Conservation (phyloP, 2,329 filamentous ascomycete genomes). For the Cercospora zeina region DNA sequence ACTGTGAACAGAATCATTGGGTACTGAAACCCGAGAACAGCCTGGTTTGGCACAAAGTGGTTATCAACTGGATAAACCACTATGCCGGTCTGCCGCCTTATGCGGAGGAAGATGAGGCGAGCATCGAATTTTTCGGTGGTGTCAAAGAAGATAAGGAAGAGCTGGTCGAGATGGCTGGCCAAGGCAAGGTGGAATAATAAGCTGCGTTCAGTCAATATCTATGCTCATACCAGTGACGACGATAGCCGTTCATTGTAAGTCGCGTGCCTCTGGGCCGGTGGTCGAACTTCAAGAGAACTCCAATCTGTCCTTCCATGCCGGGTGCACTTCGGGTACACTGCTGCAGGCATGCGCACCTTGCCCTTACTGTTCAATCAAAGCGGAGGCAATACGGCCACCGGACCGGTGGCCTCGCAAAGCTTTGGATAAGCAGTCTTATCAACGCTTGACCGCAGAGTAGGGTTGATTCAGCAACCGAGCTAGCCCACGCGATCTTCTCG, state of each 20-base stretch:
- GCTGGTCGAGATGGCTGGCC: slow-evolving; percentile 29
- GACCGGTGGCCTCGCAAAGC: slow-evolving; percentile 4
- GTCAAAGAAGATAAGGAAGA: slow-evolving; percentile 32
- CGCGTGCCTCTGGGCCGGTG: slow-evolving; percentile 9
- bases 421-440: slow-evolving; percentile 11
- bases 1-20: slow-evolving; percentile 60
- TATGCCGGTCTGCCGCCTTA: slow-evolving; percentile 56
- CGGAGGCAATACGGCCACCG: slow-evolving; percentile 7
- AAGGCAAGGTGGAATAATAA: slow-evolving; percentile 30
- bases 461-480: background rate
- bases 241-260: background rate
- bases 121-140: slow-evolving; percentile 37
- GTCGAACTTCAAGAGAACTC: background rate
- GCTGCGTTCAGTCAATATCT: background rate
- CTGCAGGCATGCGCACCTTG: background rate
- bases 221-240: background rate
- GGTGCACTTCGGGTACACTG: background rate
- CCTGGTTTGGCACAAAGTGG: slow-evolving; percentile 83
- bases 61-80: slow-evolving; percentile 72
- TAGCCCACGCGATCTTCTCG: background rate
- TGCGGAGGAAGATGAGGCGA: slow-evolving; percentile 39
- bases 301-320: background rate
- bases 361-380: slow-evolving; percentile 5
- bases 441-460: background rate
- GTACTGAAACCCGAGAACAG: slow-evolving; percentile 90